phyloP scores from a whole-genome alignment of 1,139 yeast genomes.

The Taphrina wiesneri region DNA sequence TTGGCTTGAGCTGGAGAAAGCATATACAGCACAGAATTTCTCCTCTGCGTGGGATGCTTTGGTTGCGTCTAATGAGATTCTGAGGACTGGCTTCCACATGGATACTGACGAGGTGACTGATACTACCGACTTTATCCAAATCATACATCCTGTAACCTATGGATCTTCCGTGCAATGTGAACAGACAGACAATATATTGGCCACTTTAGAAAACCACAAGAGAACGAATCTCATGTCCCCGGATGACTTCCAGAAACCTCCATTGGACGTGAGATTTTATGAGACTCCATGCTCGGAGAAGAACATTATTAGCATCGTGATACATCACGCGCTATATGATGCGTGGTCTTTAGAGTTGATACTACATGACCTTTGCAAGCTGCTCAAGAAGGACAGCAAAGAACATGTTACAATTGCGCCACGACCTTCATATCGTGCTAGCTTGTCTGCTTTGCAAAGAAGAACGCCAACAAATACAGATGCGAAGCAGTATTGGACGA shows the following conservation, averaged over 20 bases:
- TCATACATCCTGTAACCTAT: constrained; percentile 29
- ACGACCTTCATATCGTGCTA: constrained; percentile 29
- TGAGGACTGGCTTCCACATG: constrained; percentile 39
- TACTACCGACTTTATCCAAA: constrained; percentile 33
- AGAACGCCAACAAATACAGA: neutral
- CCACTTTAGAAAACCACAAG: constrained; percentile 14
- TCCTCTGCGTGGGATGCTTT: constrained; percentile 31
- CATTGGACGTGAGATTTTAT: constrained; percentile 23
- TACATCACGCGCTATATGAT: constrained; percentile 41
- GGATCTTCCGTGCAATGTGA: neutral
- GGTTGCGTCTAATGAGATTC: constrained; percentile 37
- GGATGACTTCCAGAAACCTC: constrained; percentile 32
- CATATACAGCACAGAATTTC: neutral
- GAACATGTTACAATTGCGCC: neutral
- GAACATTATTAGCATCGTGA: constrained; percentile 26
- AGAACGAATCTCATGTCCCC: neutral
- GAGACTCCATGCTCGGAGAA: neutral
- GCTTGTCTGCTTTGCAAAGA: constrained; percentile 2
- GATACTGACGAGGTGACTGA: neutral
- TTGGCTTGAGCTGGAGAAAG: constrained; percentile 3
- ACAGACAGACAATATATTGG: neutral
- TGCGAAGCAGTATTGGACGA: constrained; percentile 34
- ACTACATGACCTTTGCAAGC: constrained; percentile 32
- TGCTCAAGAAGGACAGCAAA: neutral
- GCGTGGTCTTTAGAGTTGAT: constrained; percentile 41